These are phyloP conservation scores for Paramecium octaurelia DNA, from an alignment of 73 alveolate species.

Conservation along the genomic window DNA sequence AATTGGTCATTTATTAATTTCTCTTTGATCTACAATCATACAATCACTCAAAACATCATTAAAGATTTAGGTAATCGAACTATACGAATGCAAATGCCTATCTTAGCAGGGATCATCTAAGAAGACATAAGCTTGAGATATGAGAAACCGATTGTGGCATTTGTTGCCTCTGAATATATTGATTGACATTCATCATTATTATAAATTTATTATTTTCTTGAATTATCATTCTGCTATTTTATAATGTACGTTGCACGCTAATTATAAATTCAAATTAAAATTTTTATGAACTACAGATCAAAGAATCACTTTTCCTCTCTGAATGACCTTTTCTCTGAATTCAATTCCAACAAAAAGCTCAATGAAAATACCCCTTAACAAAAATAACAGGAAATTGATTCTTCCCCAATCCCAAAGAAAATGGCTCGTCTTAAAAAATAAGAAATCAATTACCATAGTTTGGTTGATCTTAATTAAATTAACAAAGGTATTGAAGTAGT, in stretches of 20 bases:
- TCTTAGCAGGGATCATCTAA: not conserved
- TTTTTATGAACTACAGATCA: not conserved
- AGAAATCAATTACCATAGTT: not conserved
- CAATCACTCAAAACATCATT: not conserved
- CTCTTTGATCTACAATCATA: not conserved
- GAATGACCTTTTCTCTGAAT: not conserved
- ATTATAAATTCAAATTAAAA: not conserved
- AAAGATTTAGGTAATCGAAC: conserved; percentile 5
- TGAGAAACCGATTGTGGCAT: conserved; percentile 12
- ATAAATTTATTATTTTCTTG: not conserved
- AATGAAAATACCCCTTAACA: not conserved
- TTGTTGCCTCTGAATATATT: conserved; percentile 1
- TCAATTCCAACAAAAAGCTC: not conserved
- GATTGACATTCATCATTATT: not conserved
- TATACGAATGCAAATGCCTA: not conserved
- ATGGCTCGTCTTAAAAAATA: not conserved
- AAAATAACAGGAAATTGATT: not conserved
- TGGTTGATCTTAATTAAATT: not conserved
- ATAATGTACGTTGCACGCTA: not conserved
- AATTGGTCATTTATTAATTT: not conserved
- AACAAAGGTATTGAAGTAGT: not conserved
- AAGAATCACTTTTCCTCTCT: not conserved
- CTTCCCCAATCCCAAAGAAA: not conserved
- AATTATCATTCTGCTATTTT: not conserved
- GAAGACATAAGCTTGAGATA: not conserved